Conservation (phyloP, 768 basidiomycete species). For the Ramaria rubella region DNA sequence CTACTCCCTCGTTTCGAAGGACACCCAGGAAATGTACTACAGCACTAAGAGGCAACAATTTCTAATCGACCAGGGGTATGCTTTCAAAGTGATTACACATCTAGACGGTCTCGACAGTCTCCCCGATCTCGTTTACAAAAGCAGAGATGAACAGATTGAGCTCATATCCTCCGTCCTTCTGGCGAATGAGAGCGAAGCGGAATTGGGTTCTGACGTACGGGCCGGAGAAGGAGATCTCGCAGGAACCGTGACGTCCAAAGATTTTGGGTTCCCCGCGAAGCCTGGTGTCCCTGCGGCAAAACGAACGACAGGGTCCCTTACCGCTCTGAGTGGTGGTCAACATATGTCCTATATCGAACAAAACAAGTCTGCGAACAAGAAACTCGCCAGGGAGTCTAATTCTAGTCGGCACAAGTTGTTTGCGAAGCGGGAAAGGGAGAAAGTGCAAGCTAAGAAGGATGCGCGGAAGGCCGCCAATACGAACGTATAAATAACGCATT, state of each 20-base stretch:
- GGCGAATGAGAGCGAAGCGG: conserved; percentile 86
- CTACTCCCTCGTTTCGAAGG: conserved; percentile 97
- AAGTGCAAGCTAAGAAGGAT: conserved; percentile 47
- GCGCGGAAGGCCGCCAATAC: conserved; percentile 20
- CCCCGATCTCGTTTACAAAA: conserved; percentile 86
- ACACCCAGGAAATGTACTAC: conserved; percentile 99
- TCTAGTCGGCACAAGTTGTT: conserved; percentile 65
- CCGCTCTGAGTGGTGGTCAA: conserved; percentile 80
- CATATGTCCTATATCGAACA: conserved; percentile 93
- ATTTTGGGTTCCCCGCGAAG: conserved; percentile 66
- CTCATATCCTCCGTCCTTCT: conserved; percentile 88
- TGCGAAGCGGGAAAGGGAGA: conserved; percentile 74
- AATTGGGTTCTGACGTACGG: conserved; percentile 77
- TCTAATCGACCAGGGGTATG: conserved; percentile 97
- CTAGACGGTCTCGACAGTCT: conserved; percentile 86
- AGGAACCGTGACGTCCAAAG: conserved; percentile 80
- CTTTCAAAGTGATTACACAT: conserved; percentile 99
- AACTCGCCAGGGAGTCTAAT: conserved; percentile 49
- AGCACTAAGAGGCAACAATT: conserved; percentile 98
- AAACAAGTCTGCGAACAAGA: conserved; percentile 86
- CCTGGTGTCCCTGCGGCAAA: conserved; percentile 54
- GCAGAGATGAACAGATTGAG: conserved; percentile 91
- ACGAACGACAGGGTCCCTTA: conserved; percentile 74
- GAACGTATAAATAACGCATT: conserved; percentile 12
- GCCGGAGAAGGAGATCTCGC: conserved; percentile 81